Percentiles rank a stretch among this genome's conserved stretches.
These are phyloP conservation scores for Funneliformis caledonium DNA, from an alignment of 371 early-diverging fungal genomes.

Conservation along the genomic window DNA sequence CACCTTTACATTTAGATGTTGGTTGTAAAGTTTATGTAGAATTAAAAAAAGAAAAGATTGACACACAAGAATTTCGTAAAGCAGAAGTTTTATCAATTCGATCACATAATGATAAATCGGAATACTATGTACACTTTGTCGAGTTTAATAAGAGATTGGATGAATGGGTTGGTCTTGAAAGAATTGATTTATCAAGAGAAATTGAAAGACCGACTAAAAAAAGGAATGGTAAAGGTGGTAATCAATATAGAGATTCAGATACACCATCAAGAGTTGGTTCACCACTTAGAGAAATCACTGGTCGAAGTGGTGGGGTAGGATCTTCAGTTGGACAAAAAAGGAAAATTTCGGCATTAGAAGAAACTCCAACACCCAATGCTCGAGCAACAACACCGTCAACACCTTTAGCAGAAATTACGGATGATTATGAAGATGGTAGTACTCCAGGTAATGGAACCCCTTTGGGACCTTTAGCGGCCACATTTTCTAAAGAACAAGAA, in stretches of 20 bases:
- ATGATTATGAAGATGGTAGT: conserved; percentile 55
- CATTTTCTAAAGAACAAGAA: conserved; percentile 85
- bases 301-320: conserved; percentile 51
- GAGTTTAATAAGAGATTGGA: conserved; percentile 99
- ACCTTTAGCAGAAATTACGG: conserved; percentile 44
- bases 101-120: conserved; percentile 54
- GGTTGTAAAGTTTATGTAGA: conserved; percentile 49
- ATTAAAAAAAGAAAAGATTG: conserved; percentile 40
- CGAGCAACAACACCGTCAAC: conserved; percentile 45
- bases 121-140: conserved; percentile 98
- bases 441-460: conserved; percentile 39
- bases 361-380: conserved; percentile 33
- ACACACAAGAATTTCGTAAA: conserved; percentile 65
- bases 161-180: conserved; percentile 91
- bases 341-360: conserved; percentile 42
- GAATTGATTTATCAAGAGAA: conserved; percentile 73
- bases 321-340: conserved; percentile 47
- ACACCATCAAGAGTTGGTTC: neutral
- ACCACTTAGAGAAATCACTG: conserved; percentile 40
- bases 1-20: conserved; percentile 19
- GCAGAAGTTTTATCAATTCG: conserved; percentile 95
- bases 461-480: conserved; percentile 34
- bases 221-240: conserved; percentile 48
- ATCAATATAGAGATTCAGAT: conserved; percentile 36
- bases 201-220: conserved; percentile 81